Evolutionary conservation across 805 yeast species (phyloP).

Genomic region (Ogataea thermomethanolica): DNA sequence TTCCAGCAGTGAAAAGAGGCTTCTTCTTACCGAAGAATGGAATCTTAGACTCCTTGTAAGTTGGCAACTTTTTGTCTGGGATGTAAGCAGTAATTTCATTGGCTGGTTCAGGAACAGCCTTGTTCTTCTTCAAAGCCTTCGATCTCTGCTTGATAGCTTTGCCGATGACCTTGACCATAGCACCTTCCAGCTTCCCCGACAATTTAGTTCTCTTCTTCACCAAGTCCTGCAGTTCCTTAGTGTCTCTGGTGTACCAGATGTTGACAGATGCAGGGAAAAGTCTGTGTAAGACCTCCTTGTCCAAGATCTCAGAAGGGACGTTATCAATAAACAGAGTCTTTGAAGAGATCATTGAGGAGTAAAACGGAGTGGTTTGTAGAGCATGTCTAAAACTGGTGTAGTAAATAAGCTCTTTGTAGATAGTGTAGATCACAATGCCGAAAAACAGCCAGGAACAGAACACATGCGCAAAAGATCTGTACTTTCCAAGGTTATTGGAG

Average conservation of each 20-base stretch:
- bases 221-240: constrained; percentile 50
- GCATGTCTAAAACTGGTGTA: constrained; percentile 72
- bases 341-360: constrained; percentile 65
- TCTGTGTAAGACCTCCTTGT: constrained; percentile 49
- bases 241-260: constrained; percentile 63
- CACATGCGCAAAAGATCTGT: constrained; percentile 70
- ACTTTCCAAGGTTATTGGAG: constrained; percentile 58
- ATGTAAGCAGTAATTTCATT: constrained; percentile 61
- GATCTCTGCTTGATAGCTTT: constrained; percentile 56
- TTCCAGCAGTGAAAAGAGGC: constrained; percentile 72
- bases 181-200: constrained; percentile 57
- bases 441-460: constrained; percentile 73
- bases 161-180: constrained; percentile 55
- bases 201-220: constrained; percentile 63
- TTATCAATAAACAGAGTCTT: constrained; percentile 73
- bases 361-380: constrained; percentile 66
- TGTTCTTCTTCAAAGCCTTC: constrained; percentile 56
- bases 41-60: constrained; percentile 66
- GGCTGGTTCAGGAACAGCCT: constrained; percentile 52
- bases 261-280: constrained; percentile 61
- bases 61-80: constrained; percentile 74
- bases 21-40: constrained; percentile 79
- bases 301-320: constrained; percentile 44
- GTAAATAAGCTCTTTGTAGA: constrained; percentile 71
- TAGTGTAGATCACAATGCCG: constrained; percentile 59